These are phyloP conservation scores for Citrus inodora DNA, from an alignment of 345 rosid genomes.

Conservation along the genomic window DNA sequence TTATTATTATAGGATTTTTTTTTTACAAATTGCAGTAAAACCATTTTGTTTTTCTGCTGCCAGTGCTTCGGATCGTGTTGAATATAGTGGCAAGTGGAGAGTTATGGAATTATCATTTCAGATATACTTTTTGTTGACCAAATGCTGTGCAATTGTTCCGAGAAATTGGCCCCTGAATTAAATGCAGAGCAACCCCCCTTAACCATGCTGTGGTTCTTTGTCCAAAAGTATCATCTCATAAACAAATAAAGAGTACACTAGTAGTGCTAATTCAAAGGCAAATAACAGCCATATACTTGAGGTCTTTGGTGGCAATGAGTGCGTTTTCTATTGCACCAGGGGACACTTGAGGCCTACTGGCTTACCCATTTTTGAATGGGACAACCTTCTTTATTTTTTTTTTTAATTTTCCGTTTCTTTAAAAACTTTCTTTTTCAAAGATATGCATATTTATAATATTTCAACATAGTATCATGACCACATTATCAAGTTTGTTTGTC, in stretches of 20 bases:
- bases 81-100: slow-evolving; percentile 3
- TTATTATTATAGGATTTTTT: no score
- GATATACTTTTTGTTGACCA: slow-evolving; percentile 8
- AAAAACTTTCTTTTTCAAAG: neutral
- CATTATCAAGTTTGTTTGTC: neutral
- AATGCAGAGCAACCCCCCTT: neutral
- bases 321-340: neutral
- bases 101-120: slow-evolving; percentile 12
- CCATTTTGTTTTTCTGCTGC: neutral
- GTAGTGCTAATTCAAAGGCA: slow-evolving; percentile 7
- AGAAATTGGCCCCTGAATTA: slow-evolving; percentile 8
- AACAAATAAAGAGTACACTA: neutral
- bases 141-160: slow-evolving; percentile 6
- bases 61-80: neutral
- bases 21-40: no score
- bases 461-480: neutral
- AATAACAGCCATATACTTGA: slow-evolving; percentile 15
- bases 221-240: slow-evolving; percentile 2
- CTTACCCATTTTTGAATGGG: slow-evolving; percentile 15
- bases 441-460: neutral
- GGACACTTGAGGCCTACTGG: slow-evolving; percentile 4
- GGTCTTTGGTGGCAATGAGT: slow-evolving; percentile 26
- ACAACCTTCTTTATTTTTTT: neutral
- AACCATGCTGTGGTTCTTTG: neutral
- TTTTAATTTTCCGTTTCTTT: neutral